A percentile compares a stretch with the other conserved stretches of the same genome.
Evolutionary conservation across 495 filamentous ascomycete genomes (phyloP).

Genomic region (Talaromyces borbonicus): DNA sequence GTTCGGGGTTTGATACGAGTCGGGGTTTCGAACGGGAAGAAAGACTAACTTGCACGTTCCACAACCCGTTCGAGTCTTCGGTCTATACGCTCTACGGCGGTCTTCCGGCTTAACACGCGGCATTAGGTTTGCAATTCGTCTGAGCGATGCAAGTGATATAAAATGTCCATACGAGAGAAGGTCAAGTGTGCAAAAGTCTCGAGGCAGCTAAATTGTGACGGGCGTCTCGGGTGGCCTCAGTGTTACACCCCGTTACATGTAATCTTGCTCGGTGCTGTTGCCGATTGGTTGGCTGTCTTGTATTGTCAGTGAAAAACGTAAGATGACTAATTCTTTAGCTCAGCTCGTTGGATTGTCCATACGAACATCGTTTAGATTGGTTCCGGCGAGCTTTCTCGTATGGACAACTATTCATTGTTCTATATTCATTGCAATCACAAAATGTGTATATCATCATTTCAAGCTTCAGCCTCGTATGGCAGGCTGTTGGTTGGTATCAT

Average conservation of each 20-base stretch:
- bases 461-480: no score
- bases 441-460: no score
- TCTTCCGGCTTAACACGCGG: constrained; percentile 3
- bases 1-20: background rate
- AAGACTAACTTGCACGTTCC: constrained; percentile 3
- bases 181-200: background rate
- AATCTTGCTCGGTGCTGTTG: background rate
- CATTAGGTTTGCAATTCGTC: background rate
- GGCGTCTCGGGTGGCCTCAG: no score
- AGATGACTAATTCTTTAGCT: no score
- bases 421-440: no score
- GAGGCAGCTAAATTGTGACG: no score
- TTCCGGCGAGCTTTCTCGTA: no score
- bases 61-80: constrained; percentile 2
- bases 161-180: constrained; percentile 1
- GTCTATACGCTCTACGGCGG: constrained; percentile 1
- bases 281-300: background rate
- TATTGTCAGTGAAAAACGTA: background rate
- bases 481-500: no score
- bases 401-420: no score
- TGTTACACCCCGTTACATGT: no score
- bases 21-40: background rate
- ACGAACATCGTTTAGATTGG: no score
- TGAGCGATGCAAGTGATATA: background rate
- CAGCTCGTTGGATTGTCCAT: background rate